A percentile compares a stretch with the other conserved stretches of the same genome.
These are phyloP conservation scores for Hymenoscyphus infarciens DNA, from an alignment of 2,329 filamentous ascomycete genomes.

Conservation along the genomic window DNA sequence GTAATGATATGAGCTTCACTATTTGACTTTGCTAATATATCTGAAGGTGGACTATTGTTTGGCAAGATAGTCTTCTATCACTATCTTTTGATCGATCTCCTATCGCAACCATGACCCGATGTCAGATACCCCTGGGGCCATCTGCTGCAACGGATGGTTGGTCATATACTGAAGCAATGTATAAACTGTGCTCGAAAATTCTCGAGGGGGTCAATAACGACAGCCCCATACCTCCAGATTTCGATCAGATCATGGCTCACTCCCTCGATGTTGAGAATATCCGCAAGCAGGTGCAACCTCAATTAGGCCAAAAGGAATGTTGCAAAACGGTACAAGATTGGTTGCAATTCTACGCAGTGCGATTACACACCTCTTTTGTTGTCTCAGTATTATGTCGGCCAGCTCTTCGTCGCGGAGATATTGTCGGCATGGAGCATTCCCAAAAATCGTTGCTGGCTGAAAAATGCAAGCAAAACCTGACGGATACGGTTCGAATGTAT, in stretches of 20 bases:
- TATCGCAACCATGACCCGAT: slow-evolving; percentile 48
- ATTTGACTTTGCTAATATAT: slow-evolving; percentile 11
- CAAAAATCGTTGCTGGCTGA: slow-evolving; percentile 55
- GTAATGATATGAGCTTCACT: slow-evolving; percentile 17
- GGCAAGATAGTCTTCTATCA: slow-evolving; percentile 64
- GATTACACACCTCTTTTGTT: slow-evolving; percentile 63
- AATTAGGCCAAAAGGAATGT: slow-evolving; percentile 55
- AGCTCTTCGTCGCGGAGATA: slow-evolving; percentile 51
- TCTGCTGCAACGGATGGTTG: slow-evolving; percentile 50
- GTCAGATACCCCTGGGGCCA: slow-evolving; percentile 50
- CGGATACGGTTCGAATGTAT: slow-evolving; percentile 66
- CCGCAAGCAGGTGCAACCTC: slow-evolving; percentile 46
- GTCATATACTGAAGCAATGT: slow-evolving; percentile 63
- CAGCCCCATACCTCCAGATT: slow-evolving; percentile 29
- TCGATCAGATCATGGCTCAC: slow-evolving; percentile 52
- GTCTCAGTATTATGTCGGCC: slow-evolving; percentile 63
- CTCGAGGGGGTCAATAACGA: slow-evolving; percentile 40
- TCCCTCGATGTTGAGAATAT: slow-evolving; percentile 45
- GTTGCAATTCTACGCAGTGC: slow-evolving; percentile 60
- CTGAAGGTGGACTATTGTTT: slow-evolving; percentile 56
- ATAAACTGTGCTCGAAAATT: slow-evolving; percentile 59
- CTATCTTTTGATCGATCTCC: slow-evolving; percentile 64
- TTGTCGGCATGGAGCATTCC: slow-evolving; percentile 43
- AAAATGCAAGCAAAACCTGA: slow-evolving; percentile 59
- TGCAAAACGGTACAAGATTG: slow-evolving; percentile 62